Base-by-base conservation (phyloP, 106 monocot species). In the Platanthera zijinensis region DNA sequence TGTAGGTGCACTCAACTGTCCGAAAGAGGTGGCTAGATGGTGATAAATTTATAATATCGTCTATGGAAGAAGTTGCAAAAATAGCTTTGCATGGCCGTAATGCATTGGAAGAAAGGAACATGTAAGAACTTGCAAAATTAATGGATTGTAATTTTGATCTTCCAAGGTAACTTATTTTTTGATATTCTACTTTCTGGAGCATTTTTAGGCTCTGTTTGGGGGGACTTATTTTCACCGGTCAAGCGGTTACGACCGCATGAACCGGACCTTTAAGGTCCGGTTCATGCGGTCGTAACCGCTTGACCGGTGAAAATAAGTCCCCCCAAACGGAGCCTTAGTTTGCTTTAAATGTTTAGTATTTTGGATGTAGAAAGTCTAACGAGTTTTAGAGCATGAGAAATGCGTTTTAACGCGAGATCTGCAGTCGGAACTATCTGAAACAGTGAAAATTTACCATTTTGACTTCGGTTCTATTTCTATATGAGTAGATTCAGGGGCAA, bases 121-220 rank as follows among this genome's bases (percentile, higher is more conserved):
- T 85, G 48, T 49, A 59, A 52, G 71, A 82, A 52, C 76, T 99
- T 11, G 80, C 81, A 10, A 52, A 75, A 7, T 83, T 99, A 28
- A 99, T 99, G 89, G 89, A 99, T 77, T 81, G 67, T 46, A 94
- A 99, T 74, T 99, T 94, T 71, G 87, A 99, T 75, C 86, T 94
- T 66, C 84, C 94, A 22, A 97, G 96, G 96, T 85, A 83, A 80
- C 64, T 8, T 28, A 28, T 8, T 19, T 12, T 66, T 66, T 8
- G 10, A 32, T 8, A 59, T 59, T 59, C 59, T 59, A 59, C 8
- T 59, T 19, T 56, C 5, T 13, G 12, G 56, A 63, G 30, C 30
- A 10, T 67, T 67, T 32, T 32, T 67, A 4, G 8, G n/a, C n/a
- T 32, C 30, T 67, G 67, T 11, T 67, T 59, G 8, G 18, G 18